Conservation (phyloP, 306 rosid species). For the Corylus heterophylla region DNA sequence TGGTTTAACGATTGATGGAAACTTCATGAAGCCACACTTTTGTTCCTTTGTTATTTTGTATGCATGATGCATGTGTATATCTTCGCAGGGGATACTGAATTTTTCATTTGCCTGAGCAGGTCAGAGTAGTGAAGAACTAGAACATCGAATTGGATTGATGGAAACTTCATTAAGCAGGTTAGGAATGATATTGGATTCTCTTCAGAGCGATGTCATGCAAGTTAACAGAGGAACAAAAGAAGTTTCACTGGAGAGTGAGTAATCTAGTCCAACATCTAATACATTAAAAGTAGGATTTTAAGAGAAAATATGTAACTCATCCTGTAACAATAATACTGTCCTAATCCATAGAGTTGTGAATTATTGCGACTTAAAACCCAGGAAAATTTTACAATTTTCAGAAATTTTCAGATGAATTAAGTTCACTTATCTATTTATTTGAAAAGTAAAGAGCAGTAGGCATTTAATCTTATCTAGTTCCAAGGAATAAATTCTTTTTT, state of each 20-base stretch:
- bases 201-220: conserved; percentile 84
- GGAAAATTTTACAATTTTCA: neutral
- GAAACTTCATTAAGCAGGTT: conserved; percentile 85
- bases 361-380: neutral
- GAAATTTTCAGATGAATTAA: neutral
- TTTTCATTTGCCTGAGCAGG: conserved; percentile 48
- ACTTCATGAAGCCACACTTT: no score
- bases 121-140: conserved; percentile 80
- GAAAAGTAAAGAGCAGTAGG: neutral
- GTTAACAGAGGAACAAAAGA: conserved; percentile 85
- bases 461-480: neutral
- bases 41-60: neutral
- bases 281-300: conserved; percentile 31
- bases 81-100: conserved; percentile 18
- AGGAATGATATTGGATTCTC: conserved; percentile 89
- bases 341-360: neutral
- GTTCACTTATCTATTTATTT: neutral
- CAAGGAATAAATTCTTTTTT: neutral
- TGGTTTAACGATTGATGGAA: neutral
- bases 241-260: conserved; percentile 73
- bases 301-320: conserved; percentile 1
- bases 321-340: neutral
- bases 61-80: neutral
- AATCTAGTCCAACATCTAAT: conserved; percentile 18
- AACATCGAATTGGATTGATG: conserved; percentile 75